These are phyloP conservation scores for Neurospora sp. DNA, from an alignment of 495 filamentous ascomycete species.

Conservation along the genomic window DNA sequence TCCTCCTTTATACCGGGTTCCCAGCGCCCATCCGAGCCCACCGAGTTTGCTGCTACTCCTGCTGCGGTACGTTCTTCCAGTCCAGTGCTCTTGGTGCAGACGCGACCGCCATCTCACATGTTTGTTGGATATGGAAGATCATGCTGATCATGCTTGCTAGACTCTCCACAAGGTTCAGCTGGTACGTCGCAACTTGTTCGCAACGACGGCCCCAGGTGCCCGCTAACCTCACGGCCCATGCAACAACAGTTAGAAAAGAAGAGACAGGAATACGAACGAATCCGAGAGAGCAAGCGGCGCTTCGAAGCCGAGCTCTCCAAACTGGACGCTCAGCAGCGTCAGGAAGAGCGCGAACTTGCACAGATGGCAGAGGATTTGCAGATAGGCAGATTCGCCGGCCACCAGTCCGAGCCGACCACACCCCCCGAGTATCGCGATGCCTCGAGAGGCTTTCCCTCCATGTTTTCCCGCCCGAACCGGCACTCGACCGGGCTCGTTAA, in stretches of 20 bases:
- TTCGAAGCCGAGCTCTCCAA: slow-evolving; percentile 84
- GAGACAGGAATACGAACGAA: slow-evolving; percentile 71
- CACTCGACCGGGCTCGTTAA: slow-evolving; percentile 72
- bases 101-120: background rate
- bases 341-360: slow-evolving; percentile 71
- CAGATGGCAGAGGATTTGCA: slow-evolving; percentile 66
- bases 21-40: slow-evolving; percentile 30
- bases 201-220: background rate
- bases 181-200: slow-evolving; percentile 29
- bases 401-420: slow-evolving; percentile 88
- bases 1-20: slow-evolving; percentile 48
- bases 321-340: slow-evolving; percentile 70
- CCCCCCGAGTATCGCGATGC: slow-evolving; percentile 85
- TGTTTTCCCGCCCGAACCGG: slow-evolving; percentile 66
- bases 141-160: slow-evolving; percentile 18
- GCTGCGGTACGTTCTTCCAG: slow-evolving; percentile 24
- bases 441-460: slow-evolving; percentile 53
- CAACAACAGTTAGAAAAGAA: slow-evolving; percentile 76
- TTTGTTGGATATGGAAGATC: background rate
- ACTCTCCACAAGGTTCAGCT: slow-evolving; percentile 50
- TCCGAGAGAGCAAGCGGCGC: slow-evolving; percentile 72
- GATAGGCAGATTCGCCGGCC: slow-evolving; percentile 42
- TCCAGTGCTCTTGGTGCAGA: background rate
- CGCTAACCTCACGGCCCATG: slow-evolving; percentile 8
- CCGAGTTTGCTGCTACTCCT: slow-evolving; percentile 29